Evolutionary conservation across 768 basidiomycete species (phyloP).

Genomic region (Floccularia luteovirens): DNA sequence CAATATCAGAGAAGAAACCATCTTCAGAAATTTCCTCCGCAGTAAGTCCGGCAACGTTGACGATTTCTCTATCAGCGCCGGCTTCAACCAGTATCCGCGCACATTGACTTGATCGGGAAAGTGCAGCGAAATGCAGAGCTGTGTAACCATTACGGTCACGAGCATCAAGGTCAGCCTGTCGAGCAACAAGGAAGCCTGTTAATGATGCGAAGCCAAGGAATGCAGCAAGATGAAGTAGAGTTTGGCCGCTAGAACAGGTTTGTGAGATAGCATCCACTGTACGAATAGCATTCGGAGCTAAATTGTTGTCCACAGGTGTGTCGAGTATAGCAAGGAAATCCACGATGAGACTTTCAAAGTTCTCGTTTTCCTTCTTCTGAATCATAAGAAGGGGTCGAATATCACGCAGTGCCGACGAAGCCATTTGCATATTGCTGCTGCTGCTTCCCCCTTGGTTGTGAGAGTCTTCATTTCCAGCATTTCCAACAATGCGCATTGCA

Average conservation of each 20-base stretch:
- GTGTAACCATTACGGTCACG: constrained; percentile 90
- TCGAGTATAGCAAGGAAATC: constrained; percentile 79
- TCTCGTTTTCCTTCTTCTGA: constrained; percentile 43
- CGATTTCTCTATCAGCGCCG: constrained; percentile 75
- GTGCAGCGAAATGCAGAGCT: constrained; percentile 78
- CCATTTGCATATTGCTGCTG: constrained; percentile 48
- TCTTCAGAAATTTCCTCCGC: constrained; percentile 49
- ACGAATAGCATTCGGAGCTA: constrained; percentile 31
- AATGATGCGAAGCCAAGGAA: constrained; percentile 73
- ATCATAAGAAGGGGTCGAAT: constrained; percentile 50
- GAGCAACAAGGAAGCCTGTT: constrained; percentile 61
- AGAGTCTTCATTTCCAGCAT: constrained; percentile 45
- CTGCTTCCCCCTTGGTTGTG: constrained; percentile 24
- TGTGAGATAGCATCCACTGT: constrained; percentile 59
- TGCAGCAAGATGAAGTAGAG: constrained; percentile 80
- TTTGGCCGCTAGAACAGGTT: constrained; percentile 68
- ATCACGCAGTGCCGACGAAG: constrained; percentile 39
- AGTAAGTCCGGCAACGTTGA: constrained; percentile 64
- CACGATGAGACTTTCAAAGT: constrained; percentile 72
- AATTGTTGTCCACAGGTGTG: constrained; percentile 37
- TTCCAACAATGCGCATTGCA: constrained; percentile 87
- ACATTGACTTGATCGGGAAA: constrained; percentile 58
- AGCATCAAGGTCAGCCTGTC: constrained; percentile 70
- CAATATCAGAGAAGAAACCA: constrained; percentile 35
- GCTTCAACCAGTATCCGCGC: constrained; percentile 61